These are phyloP conservation scores for Udeniomyces megalosporus DNA, from an alignment of 768 basidiomycete species.

Conservation along the genomic window DNA sequence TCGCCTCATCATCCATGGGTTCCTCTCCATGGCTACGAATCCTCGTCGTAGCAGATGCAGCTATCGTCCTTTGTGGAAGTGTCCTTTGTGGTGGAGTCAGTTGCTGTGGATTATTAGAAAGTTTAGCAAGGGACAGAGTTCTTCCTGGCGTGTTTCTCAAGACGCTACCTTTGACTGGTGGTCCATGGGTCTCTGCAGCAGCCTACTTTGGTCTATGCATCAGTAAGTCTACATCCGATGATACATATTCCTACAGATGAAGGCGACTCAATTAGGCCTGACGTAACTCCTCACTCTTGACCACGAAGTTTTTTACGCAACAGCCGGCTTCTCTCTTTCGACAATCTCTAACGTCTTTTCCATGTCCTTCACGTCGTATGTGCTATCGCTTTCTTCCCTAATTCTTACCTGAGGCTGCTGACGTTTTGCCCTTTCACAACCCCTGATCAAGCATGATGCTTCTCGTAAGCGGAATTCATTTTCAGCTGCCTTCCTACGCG, in stretches of 20 bases:
- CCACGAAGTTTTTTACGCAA: conserved; percentile 45
- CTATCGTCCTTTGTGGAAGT: conserved; percentile 55
- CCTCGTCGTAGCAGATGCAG: conserved; percentile 50
- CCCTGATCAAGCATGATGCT: conserved; percentile 2
- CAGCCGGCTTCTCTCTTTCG: conserved; percentile 38
- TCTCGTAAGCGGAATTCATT: too few relatives aligned
- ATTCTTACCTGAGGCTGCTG: background rate
- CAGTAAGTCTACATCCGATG: background rate
- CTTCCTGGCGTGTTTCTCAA: conserved; percentile 41
- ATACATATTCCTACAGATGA: too few relatives aligned
- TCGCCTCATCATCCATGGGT: conserved; percentile 41
- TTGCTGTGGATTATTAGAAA: conserved; percentile 33
- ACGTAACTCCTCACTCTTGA: too few relatives aligned
- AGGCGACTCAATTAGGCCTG: too few relatives aligned
- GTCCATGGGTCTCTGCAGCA: conserved; percentile 34
- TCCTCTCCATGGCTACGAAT: conserved; percentile 47
- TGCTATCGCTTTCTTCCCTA: background rate
- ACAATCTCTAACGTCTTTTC: conserved; percentile 36
- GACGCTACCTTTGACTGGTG: conserved; percentile 37
- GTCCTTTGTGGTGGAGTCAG: conserved; percentile 43
- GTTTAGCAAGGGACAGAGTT: conserved; percentile 36
- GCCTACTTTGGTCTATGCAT: background rate
- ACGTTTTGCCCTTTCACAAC: background rate
- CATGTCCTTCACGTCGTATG: conserved; percentile 4
- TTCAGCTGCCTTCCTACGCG: too few relatives aligned